Percentiles rank a stretch among this genome's conserved stretches.
Conservation (phyloP, 2,329 filamentous ascomycete genomes). For the Fusarium sublunatum region DNA sequence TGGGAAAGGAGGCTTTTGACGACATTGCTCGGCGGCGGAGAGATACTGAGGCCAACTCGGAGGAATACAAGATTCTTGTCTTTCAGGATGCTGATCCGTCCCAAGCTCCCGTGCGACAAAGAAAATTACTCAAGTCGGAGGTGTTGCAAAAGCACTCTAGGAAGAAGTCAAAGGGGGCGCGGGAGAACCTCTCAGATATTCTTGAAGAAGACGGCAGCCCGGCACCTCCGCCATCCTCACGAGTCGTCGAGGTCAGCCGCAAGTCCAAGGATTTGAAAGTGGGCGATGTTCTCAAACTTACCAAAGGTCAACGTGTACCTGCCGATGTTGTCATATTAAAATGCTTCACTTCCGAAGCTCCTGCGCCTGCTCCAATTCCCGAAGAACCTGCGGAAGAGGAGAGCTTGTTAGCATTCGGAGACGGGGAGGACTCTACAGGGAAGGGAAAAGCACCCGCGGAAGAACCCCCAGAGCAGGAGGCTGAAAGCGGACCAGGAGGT, state of each 20-base stretch:
- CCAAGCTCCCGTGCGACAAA: conserved; percentile 54
- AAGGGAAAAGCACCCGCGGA: conserved; percentile 53
- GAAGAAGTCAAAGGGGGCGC: conserved; percentile 48
- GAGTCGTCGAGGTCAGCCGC: conserved; percentile 75
- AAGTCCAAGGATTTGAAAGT: conserved; percentile 91
- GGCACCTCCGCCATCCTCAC: conserved; percentile 57
- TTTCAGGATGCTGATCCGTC: conserved; percentile 69
- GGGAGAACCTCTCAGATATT: conserved; percentile 68
- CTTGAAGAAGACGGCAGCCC: conserved; percentile 70
- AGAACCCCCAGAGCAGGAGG: conserved; percentile 42
- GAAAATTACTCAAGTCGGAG: conserved; percentile 59
- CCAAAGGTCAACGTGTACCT: conserved; percentile 91
- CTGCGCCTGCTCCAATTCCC: conserved; percentile 46
- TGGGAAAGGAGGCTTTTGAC: conserved; percentile 95
- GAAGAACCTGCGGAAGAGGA: conserved; percentile 54
- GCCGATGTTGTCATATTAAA: conserved; percentile 95
- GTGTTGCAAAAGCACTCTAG: conserved; percentile 45
- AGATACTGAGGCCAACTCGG: conserved; percentile 94
- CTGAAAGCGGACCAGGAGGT: conserved; percentile 65
- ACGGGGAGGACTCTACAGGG: conserved; percentile 49
- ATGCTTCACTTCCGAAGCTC: conserved; percentile 72
- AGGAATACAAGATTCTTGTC: conserved; percentile 81
- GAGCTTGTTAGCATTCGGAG: conserved; percentile 56
- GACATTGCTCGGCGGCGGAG: conserved; percentile 87
- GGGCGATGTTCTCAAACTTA: conserved; percentile 92